Conservation (phyloP, 495 filamentous ascomycete species). For the Tuber brumale region DNA sequence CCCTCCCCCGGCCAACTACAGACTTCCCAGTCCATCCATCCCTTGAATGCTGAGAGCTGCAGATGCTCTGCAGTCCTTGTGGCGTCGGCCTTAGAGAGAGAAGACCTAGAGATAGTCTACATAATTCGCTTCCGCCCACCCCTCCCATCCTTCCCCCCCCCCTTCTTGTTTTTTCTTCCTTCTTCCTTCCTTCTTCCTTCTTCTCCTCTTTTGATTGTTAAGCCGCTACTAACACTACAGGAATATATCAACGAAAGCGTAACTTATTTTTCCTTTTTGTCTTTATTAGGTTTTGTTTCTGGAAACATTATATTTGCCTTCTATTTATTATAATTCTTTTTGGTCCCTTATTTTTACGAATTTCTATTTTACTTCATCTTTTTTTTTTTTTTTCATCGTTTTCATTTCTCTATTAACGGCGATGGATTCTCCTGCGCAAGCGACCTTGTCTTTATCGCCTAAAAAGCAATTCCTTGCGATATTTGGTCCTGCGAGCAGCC, state of each 20-base stretch:
- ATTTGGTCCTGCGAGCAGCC: constrained; percentile 24
- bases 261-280: background rate
- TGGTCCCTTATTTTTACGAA: background rate
- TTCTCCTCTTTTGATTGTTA: constrained; percentile 3
- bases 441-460: constrained; percentile 33
- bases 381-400: background rate
- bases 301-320: background rate
- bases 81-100: background rate
- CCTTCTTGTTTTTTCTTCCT: background rate
- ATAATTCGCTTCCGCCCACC: background rate
- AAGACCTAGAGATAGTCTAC: background rate
- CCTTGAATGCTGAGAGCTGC: background rate
- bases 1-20: background rate
- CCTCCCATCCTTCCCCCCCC: background rate
- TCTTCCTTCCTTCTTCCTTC: background rate
- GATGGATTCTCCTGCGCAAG: constrained; percentile 29
- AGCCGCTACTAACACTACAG: background rate
- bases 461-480: constrained; percentile 26
- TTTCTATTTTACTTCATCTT: background rate
- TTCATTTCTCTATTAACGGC: background rate
- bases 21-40: constrained; percentile 4
- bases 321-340: background rate
- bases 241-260: background rate
- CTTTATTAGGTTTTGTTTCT: background rate
- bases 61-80: background rate